A percentile compares a stretch with the other conserved stretches of the same genome.
These are phyloP conservation scores for Penicillium canariense DNA, from an alignment of 495 filamentous ascomycete species.

Conservation along the genomic window DNA sequence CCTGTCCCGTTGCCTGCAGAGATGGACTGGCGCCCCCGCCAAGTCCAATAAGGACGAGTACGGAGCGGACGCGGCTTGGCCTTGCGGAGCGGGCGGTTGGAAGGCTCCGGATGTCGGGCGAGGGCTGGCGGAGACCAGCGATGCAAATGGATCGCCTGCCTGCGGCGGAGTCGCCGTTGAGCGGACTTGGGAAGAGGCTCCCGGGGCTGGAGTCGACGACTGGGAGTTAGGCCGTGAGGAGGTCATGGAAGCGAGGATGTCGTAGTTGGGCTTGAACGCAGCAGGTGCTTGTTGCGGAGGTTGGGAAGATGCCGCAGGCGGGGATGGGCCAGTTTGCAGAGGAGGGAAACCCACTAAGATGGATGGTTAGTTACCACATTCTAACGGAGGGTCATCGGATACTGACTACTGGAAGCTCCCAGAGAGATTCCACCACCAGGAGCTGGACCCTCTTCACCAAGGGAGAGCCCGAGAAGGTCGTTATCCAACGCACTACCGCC, in stretches of 20 bases:
- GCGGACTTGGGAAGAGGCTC: slow-evolving; percentile 31
- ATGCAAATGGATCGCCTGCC: slow-evolving; percentile 64
- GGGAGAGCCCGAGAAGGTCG: slow-evolving; percentile 67
- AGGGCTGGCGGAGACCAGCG: slow-evolving; percentile 58
- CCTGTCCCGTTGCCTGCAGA: slow-evolving; percentile 25
- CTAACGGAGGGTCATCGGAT: slow-evolving; percentile 35
- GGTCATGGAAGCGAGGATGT: slow-evolving; percentile 56
- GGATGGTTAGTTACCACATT: slow-evolving; percentile 14
- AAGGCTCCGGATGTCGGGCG: slow-evolving; percentile 38
- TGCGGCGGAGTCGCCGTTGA: slow-evolving; percentile 41
- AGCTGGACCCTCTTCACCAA: slow-evolving; percentile 61
- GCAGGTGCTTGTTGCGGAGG: slow-evolving; percentile 35
- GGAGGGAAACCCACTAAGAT: slow-evolving; percentile 23
- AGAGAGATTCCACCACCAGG: slow-evolving; percentile 83
- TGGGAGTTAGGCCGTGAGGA: slow-evolving; percentile 46
- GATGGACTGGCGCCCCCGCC: slow-evolving; percentile 22
- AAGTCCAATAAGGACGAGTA: slow-evolving; percentile 49
- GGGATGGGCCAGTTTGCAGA: slow-evolving; percentile 23
- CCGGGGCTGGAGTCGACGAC: slow-evolving; percentile 46
- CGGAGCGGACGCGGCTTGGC: slow-evolving; percentile 19
- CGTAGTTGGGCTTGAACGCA: slow-evolving; percentile 54
- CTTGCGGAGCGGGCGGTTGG: slow-evolving; percentile 20
- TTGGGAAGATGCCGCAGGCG: slow-evolving; percentile 28
- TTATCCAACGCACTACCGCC: slow-evolving; percentile 52
- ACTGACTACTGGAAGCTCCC: slow-evolving; percentile 63